phyloP scores from a whole-genome alignment of 2,329 filamentous ascomycete species.

The Ceratocystis colombiana region DNA sequence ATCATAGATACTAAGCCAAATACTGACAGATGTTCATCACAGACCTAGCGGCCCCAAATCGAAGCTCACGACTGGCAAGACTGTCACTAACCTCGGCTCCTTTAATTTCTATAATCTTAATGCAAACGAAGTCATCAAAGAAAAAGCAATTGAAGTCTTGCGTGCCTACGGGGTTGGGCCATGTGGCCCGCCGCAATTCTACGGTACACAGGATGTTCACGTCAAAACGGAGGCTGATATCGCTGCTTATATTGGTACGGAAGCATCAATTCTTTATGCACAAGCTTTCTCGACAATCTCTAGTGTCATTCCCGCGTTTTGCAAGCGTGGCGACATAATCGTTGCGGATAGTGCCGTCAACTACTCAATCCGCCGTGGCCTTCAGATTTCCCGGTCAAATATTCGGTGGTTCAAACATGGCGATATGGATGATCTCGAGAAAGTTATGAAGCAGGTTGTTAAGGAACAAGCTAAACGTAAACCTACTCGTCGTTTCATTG shows the following conservation, averaged over 20 bases:
- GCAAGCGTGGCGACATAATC: constrained; percentile 93
- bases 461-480: constrained; percentile 81
- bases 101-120: constrained; percentile 99
- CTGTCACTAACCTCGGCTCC: constrained; percentile 84
- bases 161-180: constrained; percentile 94
- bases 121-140: constrained; percentile 80
- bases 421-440: constrained; percentile 86
- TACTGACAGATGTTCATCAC: constrained; percentile 22
- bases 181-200: constrained; percentile 94
- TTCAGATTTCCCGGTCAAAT: constrained; percentile 84
- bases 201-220: constrained; percentile 95
- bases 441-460: constrained; percentile 71
- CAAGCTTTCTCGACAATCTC: constrained; percentile 94
- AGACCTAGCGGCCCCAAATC: constrained; percentile 84
- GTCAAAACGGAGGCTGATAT: constrained; percentile 95
- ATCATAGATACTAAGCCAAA: not conserved
- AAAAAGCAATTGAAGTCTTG: constrained; percentile 87
- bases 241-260: constrained; percentile 75
- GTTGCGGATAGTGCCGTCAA: constrained; percentile 90
- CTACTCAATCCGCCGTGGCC: constrained; percentile 84
- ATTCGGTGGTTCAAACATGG: constrained; percentile 94
- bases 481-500: constrained; percentile 84
- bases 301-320: constrained; percentile 94
- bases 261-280: constrained; percentile 87
- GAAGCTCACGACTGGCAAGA: constrained; percentile 78